Conservation (phyloP, 148 eudicot genomes). For the Euryodendron excelsum region DNA sequence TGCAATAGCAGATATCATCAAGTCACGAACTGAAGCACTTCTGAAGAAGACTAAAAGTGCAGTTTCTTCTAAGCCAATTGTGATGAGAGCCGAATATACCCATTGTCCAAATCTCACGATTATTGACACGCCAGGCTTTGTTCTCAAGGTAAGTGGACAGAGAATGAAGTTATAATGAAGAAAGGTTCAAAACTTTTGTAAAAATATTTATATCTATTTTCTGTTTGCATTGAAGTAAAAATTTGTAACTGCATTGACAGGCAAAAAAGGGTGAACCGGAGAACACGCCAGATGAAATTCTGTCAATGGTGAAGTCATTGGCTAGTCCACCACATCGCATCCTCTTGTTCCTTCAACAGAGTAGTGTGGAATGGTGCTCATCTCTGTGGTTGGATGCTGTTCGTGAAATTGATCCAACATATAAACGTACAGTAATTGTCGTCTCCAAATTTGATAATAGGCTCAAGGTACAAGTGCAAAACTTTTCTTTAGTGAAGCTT, state of each 20-base stretch:
- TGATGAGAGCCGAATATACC: slow-evolving; percentile 98
- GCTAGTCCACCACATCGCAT: slow-evolving; percentile 98
- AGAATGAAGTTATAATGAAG: neutral
- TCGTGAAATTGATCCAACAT: slow-evolving; percentile 90
- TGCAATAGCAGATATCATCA: slow-evolving; percentile 79
- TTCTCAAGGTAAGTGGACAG: slow-evolving; percentile 64
- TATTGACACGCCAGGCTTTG: slow-evolving; percentile 95
- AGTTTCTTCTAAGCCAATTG: slow-evolving; percentile 91
- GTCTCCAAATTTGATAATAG: slow-evolving; percentile 98
- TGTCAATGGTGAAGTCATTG: slow-evolving; percentile 92
- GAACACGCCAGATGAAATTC: slow-evolving; percentile 85
- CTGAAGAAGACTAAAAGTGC: slow-evolving; percentile 65
- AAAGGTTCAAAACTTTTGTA: neutral
- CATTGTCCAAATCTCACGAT: slow-evolving; percentile 96
- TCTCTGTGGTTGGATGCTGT: slow-evolving; percentile 93
- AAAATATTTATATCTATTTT: neutral
- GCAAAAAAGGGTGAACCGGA: slow-evolving; percentile 98
- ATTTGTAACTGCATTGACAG: slow-evolving; percentile 34
- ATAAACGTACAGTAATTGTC: slow-evolving; percentile 73
- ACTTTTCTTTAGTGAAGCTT: neutral
- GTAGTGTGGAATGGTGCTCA: slow-evolving; percentile 99
- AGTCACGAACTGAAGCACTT: slow-evolving; percentile 78
- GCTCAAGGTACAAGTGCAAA: slow-evolving; percentile 61
- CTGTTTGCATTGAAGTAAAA: neutral
- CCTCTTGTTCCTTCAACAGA: slow-evolving; percentile 92